Percentiles rank a stretch among this genome's conserved stretches.
phyloP scores from a whole-genome alignment of 768 basidiomycete genomes.

The Paxillus ammoniavirescens region DNA sequence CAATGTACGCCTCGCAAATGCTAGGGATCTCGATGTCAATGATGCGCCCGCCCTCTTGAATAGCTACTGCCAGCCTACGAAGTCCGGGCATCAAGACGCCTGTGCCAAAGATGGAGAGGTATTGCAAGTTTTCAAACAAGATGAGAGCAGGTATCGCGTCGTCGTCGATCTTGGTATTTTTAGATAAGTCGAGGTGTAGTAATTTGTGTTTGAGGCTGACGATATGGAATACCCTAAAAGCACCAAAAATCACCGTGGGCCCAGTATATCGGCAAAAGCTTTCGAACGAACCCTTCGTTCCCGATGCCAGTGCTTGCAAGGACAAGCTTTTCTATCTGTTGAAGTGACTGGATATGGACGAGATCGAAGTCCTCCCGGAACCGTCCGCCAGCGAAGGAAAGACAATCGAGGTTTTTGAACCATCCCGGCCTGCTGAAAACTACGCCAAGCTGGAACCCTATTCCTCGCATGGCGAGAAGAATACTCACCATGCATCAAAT shows the following conservation, averaged over 20 bases:
- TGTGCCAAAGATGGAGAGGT: constrained; percentile 54
- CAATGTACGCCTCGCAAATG: constrained; percentile 51
- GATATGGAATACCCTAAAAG: constrained; percentile 53
- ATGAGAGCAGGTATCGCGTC: constrained; percentile 56
- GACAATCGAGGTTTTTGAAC: constrained; percentile 48
- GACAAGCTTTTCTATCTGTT: constrained; percentile 43
- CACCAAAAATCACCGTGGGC: constrained; percentile 3
- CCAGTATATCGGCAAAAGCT: neutral
- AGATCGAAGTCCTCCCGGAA: constrained; percentile 49
- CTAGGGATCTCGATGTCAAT: constrained; percentile 56
- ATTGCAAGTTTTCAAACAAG: constrained; percentile 44
- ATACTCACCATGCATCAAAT: constrained; percentile 42
- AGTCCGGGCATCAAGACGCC: constrained; percentile 56
- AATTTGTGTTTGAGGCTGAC: constrained; percentile 55
- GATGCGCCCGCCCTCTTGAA: constrained; percentile 36
- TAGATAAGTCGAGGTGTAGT: constrained; percentile 47
- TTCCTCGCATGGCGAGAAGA: neutral
- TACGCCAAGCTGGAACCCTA: constrained; percentile 19
- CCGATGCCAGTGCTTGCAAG: constrained; percentile 55
- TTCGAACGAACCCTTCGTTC: constrained; percentile 54
- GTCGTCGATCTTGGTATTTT: constrained; percentile 53
- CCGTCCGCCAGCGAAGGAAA: constrained; percentile 47
- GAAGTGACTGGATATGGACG: constrained; percentile 51
- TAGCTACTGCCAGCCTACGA: constrained; percentile 43
- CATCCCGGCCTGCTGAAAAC: constrained; percentile 51